phyloP scores from a whole-genome alignment of 2,329 filamentous ascomycete genomes.

The Coniochaeta prunicola region DNA sequence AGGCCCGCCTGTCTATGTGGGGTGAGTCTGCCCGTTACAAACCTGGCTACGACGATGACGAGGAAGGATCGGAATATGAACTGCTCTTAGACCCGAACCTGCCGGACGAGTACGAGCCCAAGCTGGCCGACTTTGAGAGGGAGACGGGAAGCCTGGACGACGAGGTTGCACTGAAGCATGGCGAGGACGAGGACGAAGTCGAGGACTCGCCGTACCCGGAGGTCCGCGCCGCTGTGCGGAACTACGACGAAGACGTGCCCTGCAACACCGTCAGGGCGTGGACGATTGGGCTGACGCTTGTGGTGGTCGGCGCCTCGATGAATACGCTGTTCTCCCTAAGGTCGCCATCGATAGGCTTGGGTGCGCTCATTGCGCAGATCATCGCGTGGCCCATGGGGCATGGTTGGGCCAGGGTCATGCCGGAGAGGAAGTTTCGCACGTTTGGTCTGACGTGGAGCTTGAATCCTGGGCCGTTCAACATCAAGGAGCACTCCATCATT shows the following conservation, averaged over 20 bases:
- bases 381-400: slow-evolving; percentile 58
- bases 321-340: slow-evolving; percentile 59
- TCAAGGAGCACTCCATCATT: slow-evolving; percentile 64
- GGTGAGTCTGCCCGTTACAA: slow-evolving; percentile 28
- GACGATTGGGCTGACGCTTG: slow-evolving; percentile 52
- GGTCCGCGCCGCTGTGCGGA: slow-evolving; percentile 55
- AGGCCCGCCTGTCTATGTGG: slow-evolving; percentile 32
- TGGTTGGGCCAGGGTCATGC: slow-evolving; percentile 51
- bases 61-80: slow-evolving; percentile 45
- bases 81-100: slow-evolving; percentile 48
- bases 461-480: slow-evolving; percentile 64
- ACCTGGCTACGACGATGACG: slow-evolving; percentile 28
- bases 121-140: slow-evolving; percentile 15
- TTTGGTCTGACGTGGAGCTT: slow-evolving; percentile 49
- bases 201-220: slow-evolving; percentile 61
- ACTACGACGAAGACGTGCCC: slow-evolving; percentile 57
- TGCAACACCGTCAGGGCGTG: slow-evolving; percentile 61
- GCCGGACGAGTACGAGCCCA: slow-evolving; percentile 34
- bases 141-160: slow-evolving; percentile 11
- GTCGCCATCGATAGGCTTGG: slow-evolving; percentile 54
- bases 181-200: slow-evolving; percentile 29
- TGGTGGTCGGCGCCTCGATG: slow-evolving; percentile 49
- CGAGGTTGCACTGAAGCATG: slow-evolving; percentile 12
- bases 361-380: slow-evolving; percentile 55
- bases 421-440: slow-evolving; percentile 37